phyloP scores from a whole-genome alignment of 106 monocot species.

The Dendrobium chrysotoxum region DNA sequence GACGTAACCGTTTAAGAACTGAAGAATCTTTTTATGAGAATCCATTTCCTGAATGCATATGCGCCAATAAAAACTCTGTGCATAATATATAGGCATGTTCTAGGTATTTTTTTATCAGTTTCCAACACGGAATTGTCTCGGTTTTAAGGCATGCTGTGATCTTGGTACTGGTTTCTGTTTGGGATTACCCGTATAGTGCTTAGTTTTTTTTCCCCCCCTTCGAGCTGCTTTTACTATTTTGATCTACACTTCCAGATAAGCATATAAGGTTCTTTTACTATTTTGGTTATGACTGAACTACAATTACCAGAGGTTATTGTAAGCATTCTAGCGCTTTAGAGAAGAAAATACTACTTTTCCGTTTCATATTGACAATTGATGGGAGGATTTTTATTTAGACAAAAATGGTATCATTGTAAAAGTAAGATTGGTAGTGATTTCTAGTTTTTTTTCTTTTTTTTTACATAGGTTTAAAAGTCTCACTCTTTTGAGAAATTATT shows the following conservation, averaged over 20 bases:
- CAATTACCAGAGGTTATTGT: not conserved
- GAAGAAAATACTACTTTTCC: not conserved
- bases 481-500: too few relatives aligned
- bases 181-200: not conserved
- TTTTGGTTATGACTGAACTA: not conserved
- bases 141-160: not conserved
- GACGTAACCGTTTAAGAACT: conserved; percentile 65
- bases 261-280: not conserved
- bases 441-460: too few relatives aligned
- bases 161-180: not conserved
- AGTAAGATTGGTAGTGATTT: too few relatives aligned
- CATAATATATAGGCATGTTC: not conserved
- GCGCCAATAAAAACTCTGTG: conserved; percentile 16
- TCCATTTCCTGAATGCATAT: conserved; percentile 95
- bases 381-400: not conserved
- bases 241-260: not conserved
- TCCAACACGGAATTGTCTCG: not conserved
- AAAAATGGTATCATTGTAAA: too few relatives aligned
- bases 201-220: not conserved
- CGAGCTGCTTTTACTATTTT: not conserved
- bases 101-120: not conserved
- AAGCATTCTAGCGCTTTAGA: not conserved
- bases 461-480: not conserved
- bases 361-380: not conserved
- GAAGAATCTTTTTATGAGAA: conserved; percentile 99